phyloP scores from a whole-genome alignment of 139 green algal species.

The Chlamydomonas applanata region DNA sequence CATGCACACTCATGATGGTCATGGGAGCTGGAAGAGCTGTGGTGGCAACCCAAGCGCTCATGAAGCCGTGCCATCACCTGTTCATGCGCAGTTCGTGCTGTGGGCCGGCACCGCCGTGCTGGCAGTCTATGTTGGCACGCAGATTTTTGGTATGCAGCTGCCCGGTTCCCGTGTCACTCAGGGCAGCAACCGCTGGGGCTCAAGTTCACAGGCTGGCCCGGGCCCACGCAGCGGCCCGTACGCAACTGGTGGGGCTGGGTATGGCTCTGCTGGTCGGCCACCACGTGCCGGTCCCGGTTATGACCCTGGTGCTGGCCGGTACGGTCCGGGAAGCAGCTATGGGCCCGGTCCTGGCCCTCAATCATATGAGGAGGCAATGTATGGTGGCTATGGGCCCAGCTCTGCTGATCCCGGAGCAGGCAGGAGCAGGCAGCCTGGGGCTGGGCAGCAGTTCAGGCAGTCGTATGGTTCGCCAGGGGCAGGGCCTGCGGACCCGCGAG shows the following conservation, averaged over 20 bases:
- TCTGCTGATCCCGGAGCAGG: neutral
- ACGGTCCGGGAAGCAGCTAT: neutral
- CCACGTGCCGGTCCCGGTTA: neutral
- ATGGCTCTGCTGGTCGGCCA: neutral
- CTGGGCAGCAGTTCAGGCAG: neutral
- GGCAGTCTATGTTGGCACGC: constrained; percentile 25
- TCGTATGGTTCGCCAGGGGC: neutral
- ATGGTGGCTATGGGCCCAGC: neutral
- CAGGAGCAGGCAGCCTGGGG: neutral
- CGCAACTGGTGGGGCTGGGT: neutral
- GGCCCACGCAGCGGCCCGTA: neutral
- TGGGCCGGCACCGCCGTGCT: constrained; percentile 30
- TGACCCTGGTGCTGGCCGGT: neutral
- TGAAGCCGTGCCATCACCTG: neutral
- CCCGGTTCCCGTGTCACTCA: neutral
- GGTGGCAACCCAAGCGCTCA: too few relatives aligned
- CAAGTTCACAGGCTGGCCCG: neutral
- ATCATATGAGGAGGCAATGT: neutral
- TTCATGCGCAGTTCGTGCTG: constrained; percentile 30
- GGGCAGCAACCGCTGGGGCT: neutral
- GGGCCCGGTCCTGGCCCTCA: too few relatives aligned
- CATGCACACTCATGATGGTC: too few relatives aligned
- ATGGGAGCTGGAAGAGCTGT: too few relatives aligned
- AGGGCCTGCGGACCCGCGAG: neutral
- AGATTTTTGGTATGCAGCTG: constrained; percentile 26